phyloP scores from a whole-genome alignment of 768 basidiomycete species.

The Psilocybe cubensis region DNA sequence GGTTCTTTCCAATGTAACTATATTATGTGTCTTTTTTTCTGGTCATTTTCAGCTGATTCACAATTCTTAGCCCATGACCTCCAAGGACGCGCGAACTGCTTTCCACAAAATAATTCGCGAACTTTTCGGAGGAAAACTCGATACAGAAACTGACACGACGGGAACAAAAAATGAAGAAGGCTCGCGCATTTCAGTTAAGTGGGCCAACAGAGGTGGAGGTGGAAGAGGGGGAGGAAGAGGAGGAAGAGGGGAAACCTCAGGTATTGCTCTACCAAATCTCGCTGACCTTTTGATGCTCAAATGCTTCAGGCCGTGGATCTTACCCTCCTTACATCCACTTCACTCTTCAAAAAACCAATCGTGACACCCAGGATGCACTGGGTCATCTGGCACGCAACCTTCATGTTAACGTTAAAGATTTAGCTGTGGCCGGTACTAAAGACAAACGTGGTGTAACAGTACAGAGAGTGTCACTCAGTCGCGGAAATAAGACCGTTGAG shows the following conservation, averaged over 20 bases:
- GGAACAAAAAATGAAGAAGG: conserved; percentile 60
- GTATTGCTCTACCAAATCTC: conserved; percentile 9
- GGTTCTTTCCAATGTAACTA: conserved; percentile 75
- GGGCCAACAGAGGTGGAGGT: conserved; percentile 58
- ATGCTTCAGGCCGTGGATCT: conserved; percentile 58
- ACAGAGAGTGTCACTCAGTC: conserved; percentile 83
- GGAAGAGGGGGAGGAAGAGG: conserved; percentile 53
- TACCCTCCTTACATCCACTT: conserved; percentile 94
- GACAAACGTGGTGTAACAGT: conserved; percentile 98
- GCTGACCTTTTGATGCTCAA: conserved; percentile 11
- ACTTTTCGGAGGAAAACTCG: conserved; percentile 81
- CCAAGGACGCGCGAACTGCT: conserved; percentile 79
- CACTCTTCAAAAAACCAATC: conserved; percentile 95
- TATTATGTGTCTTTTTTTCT: conserved; percentile 13
- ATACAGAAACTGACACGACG: conserved; percentile 74
- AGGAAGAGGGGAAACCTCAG: conserved; percentile 42
- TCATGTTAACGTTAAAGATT: conserved; percentile 77
- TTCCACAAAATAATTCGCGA: conserved; percentile 84
- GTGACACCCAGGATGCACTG: conserved; percentile 95
- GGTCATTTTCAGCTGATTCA: conserved; percentile 16
- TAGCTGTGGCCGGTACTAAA: conserved; percentile 94
- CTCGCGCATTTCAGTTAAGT: conserved; percentile 80
- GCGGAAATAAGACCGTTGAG: conserved; percentile 77
- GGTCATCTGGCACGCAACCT: conserved; percentile 76
- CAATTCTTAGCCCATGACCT: conserved; percentile 69